Percentiles rank a stretch among this genome's conserved stretches.
Evolutionary conservation across 2,329 filamentous ascomycete species (phyloP).

Genomic region (Arthrobotrys sphaeroides): DNA sequence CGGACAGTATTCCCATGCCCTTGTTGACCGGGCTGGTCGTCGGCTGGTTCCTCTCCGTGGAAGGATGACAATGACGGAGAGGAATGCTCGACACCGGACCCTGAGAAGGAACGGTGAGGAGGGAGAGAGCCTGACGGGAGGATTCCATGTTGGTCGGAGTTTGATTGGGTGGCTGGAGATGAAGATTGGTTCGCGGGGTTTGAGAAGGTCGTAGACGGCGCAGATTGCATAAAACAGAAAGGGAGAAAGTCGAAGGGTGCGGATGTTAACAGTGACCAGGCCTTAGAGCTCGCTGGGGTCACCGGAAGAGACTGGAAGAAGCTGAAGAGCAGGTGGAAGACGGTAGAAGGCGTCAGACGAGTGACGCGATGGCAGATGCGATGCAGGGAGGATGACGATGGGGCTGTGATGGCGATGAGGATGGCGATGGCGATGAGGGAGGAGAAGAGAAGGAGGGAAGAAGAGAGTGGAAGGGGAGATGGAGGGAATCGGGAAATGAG

Average conservation of each 20-base stretch:
- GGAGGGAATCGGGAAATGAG: not conserved
- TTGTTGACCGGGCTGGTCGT: not conserved
- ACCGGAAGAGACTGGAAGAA: constrained; percentile 13
- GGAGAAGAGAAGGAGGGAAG: not conserved
- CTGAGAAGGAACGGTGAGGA: constrained; percentile 28
- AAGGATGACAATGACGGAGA: not conserved
- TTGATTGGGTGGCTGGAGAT: constrained; percentile 10
- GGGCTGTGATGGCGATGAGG: not conserved
- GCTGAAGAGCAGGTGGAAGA: not conserved
- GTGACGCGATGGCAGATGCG: not conserved
- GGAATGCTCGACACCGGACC: constrained; percentile 20
- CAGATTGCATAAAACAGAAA: constrained; percentile 54
- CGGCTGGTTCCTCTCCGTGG: not conserved
- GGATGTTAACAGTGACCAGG: constrained; percentile 45
- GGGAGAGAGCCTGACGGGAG: constrained; percentile 14
- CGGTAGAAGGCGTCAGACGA: not conserved
- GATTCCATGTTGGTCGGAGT: constrained; percentile 43
- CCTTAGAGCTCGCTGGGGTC: constrained; percentile 47
- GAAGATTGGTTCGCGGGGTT: constrained; percentile 7
- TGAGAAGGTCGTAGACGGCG: constrained; percentile 25
- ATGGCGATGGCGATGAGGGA: not conserved
- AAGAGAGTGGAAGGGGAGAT: not conserved
- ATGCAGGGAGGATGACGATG: not conserved
- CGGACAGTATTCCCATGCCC: not conserved
- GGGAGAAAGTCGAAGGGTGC: constrained; percentile 2